These are phyloP conservation scores for Calonectria honghensis DNA, from an alignment of 2,329 filamentous ascomycete species.

Conservation along the genomic window DNA sequence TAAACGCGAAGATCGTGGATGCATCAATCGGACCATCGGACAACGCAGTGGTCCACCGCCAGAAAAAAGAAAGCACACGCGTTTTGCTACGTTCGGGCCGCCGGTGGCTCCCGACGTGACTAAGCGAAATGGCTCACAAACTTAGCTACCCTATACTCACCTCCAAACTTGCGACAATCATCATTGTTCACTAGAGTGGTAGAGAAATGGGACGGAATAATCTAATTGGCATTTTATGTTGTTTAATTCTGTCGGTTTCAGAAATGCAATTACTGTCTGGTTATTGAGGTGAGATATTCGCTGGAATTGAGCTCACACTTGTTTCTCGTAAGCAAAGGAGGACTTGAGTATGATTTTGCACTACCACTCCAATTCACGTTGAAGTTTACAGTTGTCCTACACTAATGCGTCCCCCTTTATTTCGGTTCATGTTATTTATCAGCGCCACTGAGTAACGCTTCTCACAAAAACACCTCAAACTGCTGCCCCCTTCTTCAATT, in stretches of 20 bases:
- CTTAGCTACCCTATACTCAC: not conserved
- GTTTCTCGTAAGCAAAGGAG: too few species aligned
- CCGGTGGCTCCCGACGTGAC: not conserved
- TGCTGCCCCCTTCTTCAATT: not conserved
- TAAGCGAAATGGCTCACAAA: slow-evolving; percentile 1
- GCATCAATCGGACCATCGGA: slow-evolving; percentile 18
- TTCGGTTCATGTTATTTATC: too few species aligned
- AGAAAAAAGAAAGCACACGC: slow-evolving; percentile 4
- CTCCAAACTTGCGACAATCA: not conserved
- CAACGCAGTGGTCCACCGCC: not conserved
- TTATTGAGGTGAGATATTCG: not conserved
- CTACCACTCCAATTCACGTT: not conserved
- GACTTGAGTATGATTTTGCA: not conserved
- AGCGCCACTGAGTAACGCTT: not conserved
- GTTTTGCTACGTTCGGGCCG: not conserved
- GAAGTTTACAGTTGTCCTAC: not conserved
- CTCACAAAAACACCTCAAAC: too few species aligned
- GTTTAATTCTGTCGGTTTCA: not conserved
- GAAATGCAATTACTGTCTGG: not conserved
- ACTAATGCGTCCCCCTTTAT: too few species aligned
- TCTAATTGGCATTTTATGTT: not conserved
- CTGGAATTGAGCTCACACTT: too few species aligned
- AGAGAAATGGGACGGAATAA: too few species aligned
- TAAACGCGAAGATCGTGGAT: slow-evolving; percentile 24
- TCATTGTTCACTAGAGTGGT: not conserved